These are phyloP conservation scores for Butyriboletus loyo DNA, from an alignment of 768 basidiomycete genomes.

Conservation along the genomic window DNA sequence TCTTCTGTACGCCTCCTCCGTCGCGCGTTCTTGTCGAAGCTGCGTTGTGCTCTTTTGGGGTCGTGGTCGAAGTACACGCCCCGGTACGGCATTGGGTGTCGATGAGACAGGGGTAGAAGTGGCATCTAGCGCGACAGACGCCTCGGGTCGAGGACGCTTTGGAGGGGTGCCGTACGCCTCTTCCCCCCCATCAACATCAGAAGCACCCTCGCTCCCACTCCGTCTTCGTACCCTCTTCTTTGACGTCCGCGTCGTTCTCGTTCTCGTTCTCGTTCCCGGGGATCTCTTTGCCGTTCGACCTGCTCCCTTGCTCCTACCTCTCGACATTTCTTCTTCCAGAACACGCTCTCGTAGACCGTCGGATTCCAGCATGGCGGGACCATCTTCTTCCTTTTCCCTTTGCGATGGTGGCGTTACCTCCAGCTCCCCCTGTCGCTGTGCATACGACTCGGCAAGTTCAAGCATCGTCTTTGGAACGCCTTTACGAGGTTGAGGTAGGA, in stretches of 20 bases:
- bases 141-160: conserved; percentile 32
- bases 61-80: conserved; percentile 60
- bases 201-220: conserved; percentile 22
- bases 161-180: conserved; percentile 16
- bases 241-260: conserved; percentile 14
- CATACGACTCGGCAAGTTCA: conserved; percentile 50
- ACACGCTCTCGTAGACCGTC: neutral
- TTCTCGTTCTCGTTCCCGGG: neutral
- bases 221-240: conserved; percentile 27
- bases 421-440: neutral
- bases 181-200: conserved; percentile 21
- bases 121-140: conserved; percentile 8
- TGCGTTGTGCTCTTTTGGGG: conserved; percentile 49
- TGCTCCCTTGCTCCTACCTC: conserved; percentile 1
- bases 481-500: conserved; percentile 5
- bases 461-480: conserved; percentile 58
- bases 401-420: conserved; percentile 23
- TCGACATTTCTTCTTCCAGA: conserved; percentile 2
- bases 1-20: conserved; percentile 47
- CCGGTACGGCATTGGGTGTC: conserved; percentile 27
- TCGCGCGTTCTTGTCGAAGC: conserved; percentile 45
- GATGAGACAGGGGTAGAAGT: neutral
- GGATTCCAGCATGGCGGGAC: neutral
- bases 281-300: conserved; percentile 6
- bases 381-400: conserved; percentile 4